phyloP scores from a whole-genome alignment of 2,329 filamentous ascomycete genomes.

The Cladosporium sp. region DNA sequence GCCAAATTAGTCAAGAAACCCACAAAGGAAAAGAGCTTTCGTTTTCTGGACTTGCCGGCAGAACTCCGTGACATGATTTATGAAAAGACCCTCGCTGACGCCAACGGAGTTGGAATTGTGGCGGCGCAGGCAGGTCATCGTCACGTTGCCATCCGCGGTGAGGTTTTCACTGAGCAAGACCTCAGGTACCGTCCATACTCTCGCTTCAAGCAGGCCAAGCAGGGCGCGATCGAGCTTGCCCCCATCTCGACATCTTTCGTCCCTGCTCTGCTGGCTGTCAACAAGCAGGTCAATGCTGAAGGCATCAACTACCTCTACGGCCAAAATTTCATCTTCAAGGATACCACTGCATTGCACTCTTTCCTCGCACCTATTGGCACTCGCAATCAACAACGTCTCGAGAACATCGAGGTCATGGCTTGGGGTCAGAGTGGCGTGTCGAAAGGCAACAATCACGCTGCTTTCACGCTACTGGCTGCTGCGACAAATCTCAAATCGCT shows the following conservation, averaged over 20 bases:
- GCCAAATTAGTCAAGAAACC: neutral
- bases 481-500: constrained; percentile 25
- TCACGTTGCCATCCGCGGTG: neutral
- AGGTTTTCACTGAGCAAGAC: neutral
- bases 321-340: constrained; percentile 21
- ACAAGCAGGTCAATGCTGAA: constrained; percentile 25
- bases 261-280: constrained; percentile 26
- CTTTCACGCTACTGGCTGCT: constrained; percentile 22
- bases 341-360: constrained; percentile 21
- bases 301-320: constrained; percentile 26
- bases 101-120: constrained; percentile 4
- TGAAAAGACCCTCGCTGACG: constrained; percentile 5
- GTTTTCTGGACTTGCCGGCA: constrained; percentile 13
- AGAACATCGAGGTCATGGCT: constrained; percentile 19
- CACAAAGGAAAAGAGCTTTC: constrained; percentile 10
- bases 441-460: constrained; percentile 21
- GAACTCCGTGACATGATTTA: constrained; percentile 16
- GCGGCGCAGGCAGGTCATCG: neutral
- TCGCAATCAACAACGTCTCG: constrained; percentile 21
- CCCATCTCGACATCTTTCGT: constrained; percentile 8
- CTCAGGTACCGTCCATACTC: neutral
- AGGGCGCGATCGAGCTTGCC: neutral
- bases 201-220: neutral
- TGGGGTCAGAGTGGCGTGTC: constrained; percentile 17
- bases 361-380: constrained; percentile 26